Base-by-base conservation (phyloP, 1,284 basidiomycete genomes). In the Microbotryum saponariae region DNA sequence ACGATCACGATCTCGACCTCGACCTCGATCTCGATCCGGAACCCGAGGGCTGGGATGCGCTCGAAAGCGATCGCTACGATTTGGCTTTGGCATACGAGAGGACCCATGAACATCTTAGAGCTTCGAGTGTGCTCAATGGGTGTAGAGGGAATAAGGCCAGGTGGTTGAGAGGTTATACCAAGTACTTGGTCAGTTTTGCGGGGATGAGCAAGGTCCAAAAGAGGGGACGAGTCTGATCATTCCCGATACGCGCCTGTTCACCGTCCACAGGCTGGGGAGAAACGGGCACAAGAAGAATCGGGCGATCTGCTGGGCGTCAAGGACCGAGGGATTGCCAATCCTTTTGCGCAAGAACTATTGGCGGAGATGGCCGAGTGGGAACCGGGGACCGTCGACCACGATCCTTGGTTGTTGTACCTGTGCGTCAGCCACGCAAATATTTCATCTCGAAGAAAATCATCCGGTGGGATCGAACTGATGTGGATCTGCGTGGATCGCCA, bases 371-470 rank as follows among this genome's bases (percentile, higher is more conserved):
- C 78, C 55, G 77, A 81, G 20, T 68, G 61, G 59, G 61, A 62
- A 49, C 71, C 75, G 76, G 23, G 79, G 72, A 76, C 60, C 20
- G 55, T 64, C 50, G 61, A 67, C 9, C 21, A 46, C 9, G 91
- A 97, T 73, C 88, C 92, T 2, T 97, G 89, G 81, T 76, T 92
- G 27, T 75, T 91, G 12, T 94, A 92, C 74, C 76, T 96, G 88
- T 91, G 68, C 62, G 86, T 73, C 21, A 31, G 37, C 37, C 37
- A 42, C 12, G 16, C 14, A 42, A 18, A 42, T 16, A 4, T n/a
- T 21, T 45, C 37, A 18, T 21, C 29, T 18, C 23, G 9, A 8
- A 51, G 21, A 10, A 16, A 14, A 31, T 6, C 25, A 6, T 42
- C 25, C 27, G 37, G 18, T 18, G 37, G 37, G 37, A 42, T 2